phyloP scores from a whole-genome alignment of 768 basidiomycete species.

The Plicaturopsis crispa region DNA sequence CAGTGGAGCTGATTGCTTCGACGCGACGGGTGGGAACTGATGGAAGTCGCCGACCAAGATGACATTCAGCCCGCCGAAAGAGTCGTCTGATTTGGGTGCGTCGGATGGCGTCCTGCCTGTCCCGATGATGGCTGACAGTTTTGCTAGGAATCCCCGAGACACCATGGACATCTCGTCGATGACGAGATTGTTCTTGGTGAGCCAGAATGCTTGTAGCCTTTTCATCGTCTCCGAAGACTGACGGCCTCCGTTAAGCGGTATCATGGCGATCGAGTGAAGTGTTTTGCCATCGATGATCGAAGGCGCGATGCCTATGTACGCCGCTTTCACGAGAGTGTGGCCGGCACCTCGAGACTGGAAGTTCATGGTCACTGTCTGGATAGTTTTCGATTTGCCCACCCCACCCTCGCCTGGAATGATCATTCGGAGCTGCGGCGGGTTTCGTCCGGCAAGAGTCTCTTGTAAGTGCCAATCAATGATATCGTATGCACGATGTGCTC shows the following conservation, averaged over 20 bases:
- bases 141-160: constrained; percentile 14
- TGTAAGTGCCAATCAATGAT: constrained; percentile 24
- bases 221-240: constrained; percentile 2
- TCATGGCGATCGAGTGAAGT: constrained; percentile 22
- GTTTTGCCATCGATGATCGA: constrained; percentile 30
- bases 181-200: constrained; percentile 18
- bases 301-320: constrained; percentile 32
- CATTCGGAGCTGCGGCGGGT: constrained; percentile 27
- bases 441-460: constrained; percentile 10
- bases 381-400: constrained; percentile 34
- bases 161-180: constrained; percentile 38
- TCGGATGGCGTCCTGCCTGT: constrained; percentile 4
- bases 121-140: constrained; percentile 13
- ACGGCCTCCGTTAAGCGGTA: constrained; percentile 8
- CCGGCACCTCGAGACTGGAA: constrained; percentile 14
- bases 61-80: constrained; percentile 32
- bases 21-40: constrained; percentile 31
- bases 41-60: constrained; percentile 35
- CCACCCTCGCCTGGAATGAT: constrained; percentile 33
- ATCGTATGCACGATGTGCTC: constrained; percentile 29
- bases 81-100: constrained; percentile 1
- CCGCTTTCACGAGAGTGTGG: constrained; percentile 23
- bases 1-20: constrained; percentile 5
- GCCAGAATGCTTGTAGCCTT: constrained; percentile 12
- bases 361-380: constrained; percentile 26